Evolutionary conservation across 768 basidiomycete genomes (phyloP), one percentile per base, ranked within the genome.

Genomic region (Russula abietina): DNA sequence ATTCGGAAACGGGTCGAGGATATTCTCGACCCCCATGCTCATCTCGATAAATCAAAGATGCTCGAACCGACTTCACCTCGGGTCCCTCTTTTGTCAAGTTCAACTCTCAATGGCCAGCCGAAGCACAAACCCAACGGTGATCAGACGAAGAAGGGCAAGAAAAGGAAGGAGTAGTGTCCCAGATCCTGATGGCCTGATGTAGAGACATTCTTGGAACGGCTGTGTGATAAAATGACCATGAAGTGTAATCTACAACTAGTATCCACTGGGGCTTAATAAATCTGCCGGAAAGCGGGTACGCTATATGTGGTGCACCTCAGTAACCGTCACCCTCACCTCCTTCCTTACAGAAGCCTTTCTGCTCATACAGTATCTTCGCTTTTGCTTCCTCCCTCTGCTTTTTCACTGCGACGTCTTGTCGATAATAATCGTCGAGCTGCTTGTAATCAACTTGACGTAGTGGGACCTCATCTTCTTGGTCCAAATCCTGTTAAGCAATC

Each of bases 281-380:
- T 75, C 73, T 74, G 72, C 74, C 74, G 66, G 58, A 67, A 67
- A 55, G 61, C 30, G 65, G 59, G 50, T 32, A 55, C 17, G 16
- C 19, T 19, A 43, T 63, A 32, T 30, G n/a, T n/a, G 54, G 19
- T 28, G 46, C 19, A 50, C 19, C 51, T 80, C 76, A 97, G 74
- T 98, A 98, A 12, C 93, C 93, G 73, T 98, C 96, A 9, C 95
- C 95, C 77, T 98, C 96, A 41, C 93, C 91, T 12, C 93, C 94
- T 73, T 98, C 96, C 73, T 88, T 92, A 72, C 88, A 93, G 74
- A 96, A 98, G 2, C 96, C 96, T 67, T 86, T 85, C 72, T 90
- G 80, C 71, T 90, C 85, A 69, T 82, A 90, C 61, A 98, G 76
- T 46, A 96, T 81, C 69, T 90, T 82, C 38, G 93, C 85, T 74